phyloP scores from a whole-genome alignment of 179 eudicot species.

The Silene noctiflora region DNA sequence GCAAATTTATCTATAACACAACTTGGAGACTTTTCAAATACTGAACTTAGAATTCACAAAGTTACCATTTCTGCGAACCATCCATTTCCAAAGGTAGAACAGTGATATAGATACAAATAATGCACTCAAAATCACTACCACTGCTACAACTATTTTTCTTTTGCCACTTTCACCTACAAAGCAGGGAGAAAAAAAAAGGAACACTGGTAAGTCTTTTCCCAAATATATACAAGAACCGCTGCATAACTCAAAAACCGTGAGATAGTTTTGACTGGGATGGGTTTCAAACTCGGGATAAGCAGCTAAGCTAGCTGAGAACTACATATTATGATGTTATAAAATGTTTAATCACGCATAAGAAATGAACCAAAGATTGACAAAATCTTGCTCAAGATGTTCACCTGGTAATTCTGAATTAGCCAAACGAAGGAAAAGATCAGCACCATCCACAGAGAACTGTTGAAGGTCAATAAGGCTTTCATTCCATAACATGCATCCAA shows the following conservation, averaged over 20 bases:
- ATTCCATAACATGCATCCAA: conserved; percentile 29
- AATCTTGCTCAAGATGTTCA: neutral
- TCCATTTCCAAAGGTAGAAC: neutral
- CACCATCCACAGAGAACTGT: neutral
- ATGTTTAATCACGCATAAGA: neutral
- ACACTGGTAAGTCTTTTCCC: too few relatives aligned
- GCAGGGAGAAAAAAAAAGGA: neutral
- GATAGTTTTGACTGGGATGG: too few relatives aligned
- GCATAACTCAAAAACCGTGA: neutral
- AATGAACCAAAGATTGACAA: neutral
- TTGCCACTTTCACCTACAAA: neutral
- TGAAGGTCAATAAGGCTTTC: conserved; percentile 11
- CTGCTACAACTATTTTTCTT: neutral
- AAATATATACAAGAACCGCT: neutral
- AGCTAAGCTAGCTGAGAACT: neutral
- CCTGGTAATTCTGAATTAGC: conserved; percentile 24
- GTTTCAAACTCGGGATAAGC: too few relatives aligned
- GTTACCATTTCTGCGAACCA: neutral
- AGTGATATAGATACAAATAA: neutral
- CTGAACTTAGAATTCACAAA: neutral
- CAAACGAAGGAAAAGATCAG: conserved; percentile 20
- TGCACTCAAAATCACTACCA: neutral
- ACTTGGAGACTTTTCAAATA: neutral
- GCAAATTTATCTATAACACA: too few relatives aligned
- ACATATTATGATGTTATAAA: neutral